phyloP scores from a whole-genome alignment of 208 protist genomes.

The Vickermania ingenoplastis region DNA sequence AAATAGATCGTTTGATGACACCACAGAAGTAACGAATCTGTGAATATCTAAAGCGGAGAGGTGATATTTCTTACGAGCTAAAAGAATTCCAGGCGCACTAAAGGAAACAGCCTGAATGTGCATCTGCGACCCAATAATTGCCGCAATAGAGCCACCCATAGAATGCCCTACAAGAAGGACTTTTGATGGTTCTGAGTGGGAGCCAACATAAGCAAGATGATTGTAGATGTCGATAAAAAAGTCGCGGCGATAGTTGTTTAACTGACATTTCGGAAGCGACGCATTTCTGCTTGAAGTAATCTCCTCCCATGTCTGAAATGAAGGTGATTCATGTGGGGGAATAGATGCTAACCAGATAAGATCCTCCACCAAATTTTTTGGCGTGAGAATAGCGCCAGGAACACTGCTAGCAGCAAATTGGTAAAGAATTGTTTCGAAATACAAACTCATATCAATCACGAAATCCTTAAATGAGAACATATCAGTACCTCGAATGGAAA shows the following conservation, averaged over 20 bases:
- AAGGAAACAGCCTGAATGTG: constrained; percentile 61
- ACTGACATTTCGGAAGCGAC: constrained; percentile 39
- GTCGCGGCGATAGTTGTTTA: constrained; percentile 71
- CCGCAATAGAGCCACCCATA: constrained; percentile 55
- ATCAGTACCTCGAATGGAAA: constrained; percentile 68
- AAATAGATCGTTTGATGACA: constrained; percentile 69
- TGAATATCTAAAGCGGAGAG: constrained; percentile 31
- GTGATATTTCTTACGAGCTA: constrained; percentile 46
- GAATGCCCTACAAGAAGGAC: constrained; percentile 76
- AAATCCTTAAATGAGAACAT: constrained; percentile 63
- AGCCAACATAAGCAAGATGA: constrained; percentile 49
- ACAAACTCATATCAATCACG: constrained; percentile 70
- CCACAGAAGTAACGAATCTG: constrained; percentile 40
- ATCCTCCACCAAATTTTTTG: constrained; percentile 48
- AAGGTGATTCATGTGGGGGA: constrained; percentile 10
- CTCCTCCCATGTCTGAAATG: constrained; percentile 17
- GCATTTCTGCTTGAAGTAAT: constrained; percentile 23
- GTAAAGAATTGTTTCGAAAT: constrained; percentile 65
- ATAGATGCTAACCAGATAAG: constrained; percentile 46
- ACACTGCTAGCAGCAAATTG: constrained; percentile 53
- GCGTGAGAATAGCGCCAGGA: constrained; percentile 41
- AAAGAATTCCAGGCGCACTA: constrained; percentile 50
- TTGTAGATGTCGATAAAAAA: constrained; percentile 73
- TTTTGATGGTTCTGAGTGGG: constrained; percentile 10
- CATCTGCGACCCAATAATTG: constrained; percentile 57